Base-by-base conservation (phyloP, 305 asterid species). In the Fraxinus angustifolia region DNA sequence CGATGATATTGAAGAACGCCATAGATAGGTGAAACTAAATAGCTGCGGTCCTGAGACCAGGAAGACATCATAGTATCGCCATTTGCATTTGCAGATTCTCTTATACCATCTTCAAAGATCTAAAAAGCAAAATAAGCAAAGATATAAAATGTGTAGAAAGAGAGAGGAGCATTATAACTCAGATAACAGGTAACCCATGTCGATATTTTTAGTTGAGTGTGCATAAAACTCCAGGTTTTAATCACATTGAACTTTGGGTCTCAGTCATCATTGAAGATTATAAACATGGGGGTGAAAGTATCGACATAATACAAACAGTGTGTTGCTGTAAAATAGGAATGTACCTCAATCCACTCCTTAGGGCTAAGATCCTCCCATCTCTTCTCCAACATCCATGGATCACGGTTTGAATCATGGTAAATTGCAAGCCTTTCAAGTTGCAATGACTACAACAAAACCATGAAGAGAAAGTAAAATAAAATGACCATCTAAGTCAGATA, bases 341-440 rank as follows among this genome's bases (percentile, higher is more conserved):
- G 76, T 89, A 94, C 99, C 98, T 94, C 98, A 79, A 94, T 87
- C 99, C 99, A 96, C 73, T 96, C 98, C 82, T 88, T 86, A 78
- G 99, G 99, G 87, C 86, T 89, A 85, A 96, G 95, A 87, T 94
- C 97, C 90, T 96, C 99, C 99, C 98, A 96, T 85, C 87, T 90
- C 90, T 96, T 94, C 85, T 91, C 93, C 87, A 94, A 83, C 85
- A 87, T 90, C 99, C 98, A 96, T 56, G 97, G 97, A 83, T 88
- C 96, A 77, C 92, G 89, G 85, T 92, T 87, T 65, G 95, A 88
- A 90, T 96, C 98, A 84, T 96, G 99, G 90, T 96, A 96, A 89
- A 92, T 82, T 36, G 99, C 98, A 86, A 96, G 97, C 93, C 99
- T 90, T 91, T 96, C 95, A 86, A 96, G 99, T 86, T 93, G 97